phyloP scores from a whole-genome alignment of 495 filamentous ascomycete species.

The Lepidopterella palustris region DNA sequence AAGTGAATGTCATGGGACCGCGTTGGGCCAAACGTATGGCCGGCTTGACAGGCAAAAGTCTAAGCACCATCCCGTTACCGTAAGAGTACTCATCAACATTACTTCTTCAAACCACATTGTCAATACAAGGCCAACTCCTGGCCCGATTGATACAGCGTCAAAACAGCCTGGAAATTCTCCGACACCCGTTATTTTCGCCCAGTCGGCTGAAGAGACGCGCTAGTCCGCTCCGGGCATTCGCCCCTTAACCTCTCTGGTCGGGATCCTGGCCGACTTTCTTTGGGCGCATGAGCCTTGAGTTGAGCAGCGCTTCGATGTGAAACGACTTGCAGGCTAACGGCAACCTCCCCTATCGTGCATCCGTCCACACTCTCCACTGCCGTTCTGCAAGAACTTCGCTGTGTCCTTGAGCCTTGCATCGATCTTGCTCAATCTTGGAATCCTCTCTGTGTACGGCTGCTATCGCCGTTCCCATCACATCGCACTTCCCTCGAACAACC shows the following conservation, averaged over 20 bases:
- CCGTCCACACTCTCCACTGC: not conserved
- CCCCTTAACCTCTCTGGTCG: not conserved
- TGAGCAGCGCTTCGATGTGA: not conserved
- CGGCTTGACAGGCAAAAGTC: too few species aligned
- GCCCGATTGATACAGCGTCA: too few species aligned
- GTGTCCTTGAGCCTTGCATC: not conserved
- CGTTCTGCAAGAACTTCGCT: not conserved
- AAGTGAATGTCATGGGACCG: too few species aligned
- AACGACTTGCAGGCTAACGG: not conserved
- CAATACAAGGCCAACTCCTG: too few species aligned
- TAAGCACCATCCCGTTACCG: too few species aligned
- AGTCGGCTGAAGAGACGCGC: too few species aligned
- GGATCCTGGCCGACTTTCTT: not conserved
- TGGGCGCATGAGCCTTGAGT: not conserved
- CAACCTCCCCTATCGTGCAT: not conserved
- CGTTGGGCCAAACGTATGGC: too few species aligned
- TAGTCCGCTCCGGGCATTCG: not conserved
- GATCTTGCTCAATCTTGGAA: not conserved
- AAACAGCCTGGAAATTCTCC: too few species aligned
- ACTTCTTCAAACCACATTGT: too few species aligned
- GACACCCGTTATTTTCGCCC: too few species aligned
- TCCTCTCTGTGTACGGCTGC: too few species aligned
- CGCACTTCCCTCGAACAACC: not conserved
- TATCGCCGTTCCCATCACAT: not conserved
- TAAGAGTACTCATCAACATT: too few species aligned